Evolutionary conservation across 2,329 filamentous ascomycete species (phyloP).

Genomic region (Metarhizium anisopliae): DNA sequence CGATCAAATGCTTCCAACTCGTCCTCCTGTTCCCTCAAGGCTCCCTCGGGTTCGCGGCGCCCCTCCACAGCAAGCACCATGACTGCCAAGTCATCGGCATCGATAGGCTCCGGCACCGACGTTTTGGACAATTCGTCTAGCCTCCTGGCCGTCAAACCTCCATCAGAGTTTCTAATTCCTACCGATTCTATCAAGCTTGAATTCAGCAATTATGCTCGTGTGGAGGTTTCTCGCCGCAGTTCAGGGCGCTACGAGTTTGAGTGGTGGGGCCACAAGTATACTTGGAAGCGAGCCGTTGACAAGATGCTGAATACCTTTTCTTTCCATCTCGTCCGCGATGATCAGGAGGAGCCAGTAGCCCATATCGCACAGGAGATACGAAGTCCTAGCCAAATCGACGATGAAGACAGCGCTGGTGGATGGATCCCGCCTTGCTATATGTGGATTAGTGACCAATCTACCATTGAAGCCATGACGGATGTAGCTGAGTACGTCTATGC

Average conservation of each 20-base stretch:
- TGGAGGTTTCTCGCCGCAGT: conserved; percentile 66
- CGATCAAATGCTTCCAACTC: conserved; percentile 13
- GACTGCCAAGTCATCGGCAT: conserved; percentile 4
- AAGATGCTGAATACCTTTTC: conserved; percentile 60
- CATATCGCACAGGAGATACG: conserved; percentile 78
- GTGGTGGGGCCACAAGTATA: conserved; percentile 83
- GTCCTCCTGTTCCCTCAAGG: conserved; percentile 7
- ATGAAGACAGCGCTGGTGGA: conserved; percentile 69
- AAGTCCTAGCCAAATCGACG: conserved; percentile 58
- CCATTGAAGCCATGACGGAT: conserved; percentile 64
- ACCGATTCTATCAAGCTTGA: conserved; percentile 82
- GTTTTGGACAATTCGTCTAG: background rate
- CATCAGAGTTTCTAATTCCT: conserved; percentile 34
- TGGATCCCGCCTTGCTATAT: conserved; percentile 89
- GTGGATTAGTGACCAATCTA: conserved; percentile 71
- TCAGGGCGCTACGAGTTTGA: conserved; percentile 81
- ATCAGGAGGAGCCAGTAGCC: conserved; percentile 53
- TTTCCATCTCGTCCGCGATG: conserved; percentile 69
- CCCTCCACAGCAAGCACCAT: conserved; percentile 12
- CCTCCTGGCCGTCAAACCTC: conserved; percentile 9
- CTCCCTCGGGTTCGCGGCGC: conserved; percentile 13
- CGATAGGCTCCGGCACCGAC: background rate
- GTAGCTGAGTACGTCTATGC: conserved; percentile 66
- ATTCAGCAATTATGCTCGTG: conserved; percentile 94
- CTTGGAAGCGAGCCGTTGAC: conserved; percentile 72